These are phyloP conservation scores for Yarrowia yakushimensis DNA, from an alignment of 805 yeast genomes.

Conservation along the genomic window DNA sequence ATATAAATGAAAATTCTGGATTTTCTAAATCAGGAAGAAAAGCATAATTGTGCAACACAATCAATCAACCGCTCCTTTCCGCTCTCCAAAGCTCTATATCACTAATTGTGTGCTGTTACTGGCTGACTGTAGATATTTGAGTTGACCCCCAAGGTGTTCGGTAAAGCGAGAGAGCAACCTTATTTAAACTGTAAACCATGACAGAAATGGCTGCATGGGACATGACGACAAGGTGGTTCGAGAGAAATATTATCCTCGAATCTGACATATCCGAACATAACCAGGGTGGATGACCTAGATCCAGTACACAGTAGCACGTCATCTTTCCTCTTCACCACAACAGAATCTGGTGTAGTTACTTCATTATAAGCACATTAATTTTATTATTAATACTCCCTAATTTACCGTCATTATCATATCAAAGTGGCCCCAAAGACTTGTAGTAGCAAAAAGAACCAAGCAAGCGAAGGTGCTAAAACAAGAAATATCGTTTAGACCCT, in stretches of 20 bases:
- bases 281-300: too few species aligned
- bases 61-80: not conserved
- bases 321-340: too few species aligned
- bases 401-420: not conserved
- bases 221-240: not conserved
- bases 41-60: not conserved
- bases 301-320: not conserved
- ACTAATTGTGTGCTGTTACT: not conserved
- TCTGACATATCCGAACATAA: too few species aligned
- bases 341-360: too few species aligned
- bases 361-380: not conserved
- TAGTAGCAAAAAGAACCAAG: not conserved
- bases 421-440: not conserved
- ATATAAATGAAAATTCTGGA: not conserved
- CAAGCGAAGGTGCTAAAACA: not conserved
- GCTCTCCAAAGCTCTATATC: not conserved
- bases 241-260: too few species aligned
- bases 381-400: too few species aligned
- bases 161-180: not conserved
- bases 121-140: not conserved
- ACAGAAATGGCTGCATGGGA: not conserved
- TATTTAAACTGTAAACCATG: not conserved
- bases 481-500: not conserved
- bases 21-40: too few species aligned
- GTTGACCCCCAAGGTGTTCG: conserved; percentile 24